Percentiles rank a stretch among this genome's conserved stretches.
Evolutionary conservation across 495 filamentous ascomycete genomes (phyloP).

Genomic region (Daldinia vernicosa): DNA sequence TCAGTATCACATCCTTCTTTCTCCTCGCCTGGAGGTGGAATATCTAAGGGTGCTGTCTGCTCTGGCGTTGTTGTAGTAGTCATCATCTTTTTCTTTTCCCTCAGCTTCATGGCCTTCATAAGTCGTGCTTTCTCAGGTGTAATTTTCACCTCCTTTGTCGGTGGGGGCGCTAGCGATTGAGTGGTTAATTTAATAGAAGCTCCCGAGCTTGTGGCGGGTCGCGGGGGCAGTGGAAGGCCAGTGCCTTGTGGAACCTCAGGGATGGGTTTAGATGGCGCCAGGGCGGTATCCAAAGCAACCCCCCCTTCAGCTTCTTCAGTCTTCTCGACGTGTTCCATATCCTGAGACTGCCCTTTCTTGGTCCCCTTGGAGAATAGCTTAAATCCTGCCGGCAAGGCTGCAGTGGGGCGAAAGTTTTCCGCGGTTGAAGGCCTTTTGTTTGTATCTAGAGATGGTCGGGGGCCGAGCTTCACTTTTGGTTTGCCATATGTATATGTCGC

Average conservation of each 20-base stretch:
- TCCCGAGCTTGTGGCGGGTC: slow-evolving; percentile 64
- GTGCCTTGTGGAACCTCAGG: slow-evolving; percentile 42
- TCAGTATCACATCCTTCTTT: slow-evolving; percentile 40
- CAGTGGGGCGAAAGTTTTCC: slow-evolving; percentile 72
- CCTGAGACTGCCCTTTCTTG: slow-evolving; percentile 53
- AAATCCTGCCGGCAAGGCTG: slow-evolving; percentile 68
- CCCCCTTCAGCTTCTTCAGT: slow-evolving; percentile 45
- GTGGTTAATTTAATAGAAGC: slow-evolving; percentile 56
- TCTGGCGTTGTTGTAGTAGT: slow-evolving; percentile 43
- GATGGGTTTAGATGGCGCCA: slow-evolving; percentile 29
- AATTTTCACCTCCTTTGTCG: slow-evolving; percentile 66
- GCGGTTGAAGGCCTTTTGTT: slow-evolving; percentile 71
- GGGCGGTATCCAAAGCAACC: slow-evolving; percentile 33
- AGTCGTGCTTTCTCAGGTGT: slow-evolving; percentile 90
- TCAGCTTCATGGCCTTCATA: slow-evolving; percentile 91
- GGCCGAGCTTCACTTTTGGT: slow-evolving; percentile 83
- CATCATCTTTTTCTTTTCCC: slow-evolving; percentile 79
- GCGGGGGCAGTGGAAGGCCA: slow-evolving; percentile 50
- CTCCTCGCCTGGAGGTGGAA: slow-evolving; percentile 16
- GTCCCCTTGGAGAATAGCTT: slow-evolving; percentile 58
- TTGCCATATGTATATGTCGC: slow-evolving; percentile 65
- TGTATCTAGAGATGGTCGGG: slow-evolving; percentile 78
- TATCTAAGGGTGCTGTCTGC: slow-evolving; percentile 15
- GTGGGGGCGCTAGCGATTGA: slow-evolving; percentile 45
- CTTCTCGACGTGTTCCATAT: slow-evolving; percentile 34